Percentiles rank a stretch among this genome's conserved stretches.
Conservation (phyloP, 139 green algal genomes). For the Zygnema circumcarinatum region DNA sequence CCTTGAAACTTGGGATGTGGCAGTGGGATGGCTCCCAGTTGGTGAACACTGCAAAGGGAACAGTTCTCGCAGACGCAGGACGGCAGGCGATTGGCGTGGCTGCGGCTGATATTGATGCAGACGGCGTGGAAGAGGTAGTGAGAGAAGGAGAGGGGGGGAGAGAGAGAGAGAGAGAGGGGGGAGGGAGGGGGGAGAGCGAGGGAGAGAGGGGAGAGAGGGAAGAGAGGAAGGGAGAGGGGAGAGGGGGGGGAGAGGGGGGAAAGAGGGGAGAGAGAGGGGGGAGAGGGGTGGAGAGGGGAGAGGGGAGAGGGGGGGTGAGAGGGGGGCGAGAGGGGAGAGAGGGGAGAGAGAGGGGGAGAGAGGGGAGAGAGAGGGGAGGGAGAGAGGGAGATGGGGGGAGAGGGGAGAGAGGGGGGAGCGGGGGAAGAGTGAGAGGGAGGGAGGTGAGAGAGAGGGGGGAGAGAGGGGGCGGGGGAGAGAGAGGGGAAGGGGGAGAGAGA, state of each 20-base stretch:
- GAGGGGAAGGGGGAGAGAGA: neutral
- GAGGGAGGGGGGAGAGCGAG: too few species aligned
- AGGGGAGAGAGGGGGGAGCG: neutral
- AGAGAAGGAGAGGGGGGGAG: too few species aligned
- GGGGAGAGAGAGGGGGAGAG: neutral
- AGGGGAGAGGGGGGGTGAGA: neutral
- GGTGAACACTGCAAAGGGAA: neutral
- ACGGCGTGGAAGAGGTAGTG: constrained; percentile 51
- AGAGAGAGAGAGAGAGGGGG: too few species aligned
- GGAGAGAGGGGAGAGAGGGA: too few species aligned
- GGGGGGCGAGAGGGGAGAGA: neutral
- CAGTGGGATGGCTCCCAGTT: neutral
- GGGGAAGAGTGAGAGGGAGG: neutral
- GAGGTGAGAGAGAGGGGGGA: neutral
- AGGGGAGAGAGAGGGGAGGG: neutral
- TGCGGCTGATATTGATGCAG: constrained; percentile 49
- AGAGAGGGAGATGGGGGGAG: neutral
- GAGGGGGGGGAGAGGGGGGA: too few species aligned
- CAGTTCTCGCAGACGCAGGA: neutral
- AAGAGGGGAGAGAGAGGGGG: too few species aligned
- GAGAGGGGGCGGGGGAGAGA: neutral
- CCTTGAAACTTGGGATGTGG: too few species aligned
- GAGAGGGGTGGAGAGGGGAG: neutral
- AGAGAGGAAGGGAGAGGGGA: too few species aligned
- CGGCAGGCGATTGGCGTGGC: neutral